Evolutionary conservation across 345 rosid genomes (phyloP), one percentile per base, ranked within the genome.

Genomic region (Aquilaria yunnanensis): DNA sequence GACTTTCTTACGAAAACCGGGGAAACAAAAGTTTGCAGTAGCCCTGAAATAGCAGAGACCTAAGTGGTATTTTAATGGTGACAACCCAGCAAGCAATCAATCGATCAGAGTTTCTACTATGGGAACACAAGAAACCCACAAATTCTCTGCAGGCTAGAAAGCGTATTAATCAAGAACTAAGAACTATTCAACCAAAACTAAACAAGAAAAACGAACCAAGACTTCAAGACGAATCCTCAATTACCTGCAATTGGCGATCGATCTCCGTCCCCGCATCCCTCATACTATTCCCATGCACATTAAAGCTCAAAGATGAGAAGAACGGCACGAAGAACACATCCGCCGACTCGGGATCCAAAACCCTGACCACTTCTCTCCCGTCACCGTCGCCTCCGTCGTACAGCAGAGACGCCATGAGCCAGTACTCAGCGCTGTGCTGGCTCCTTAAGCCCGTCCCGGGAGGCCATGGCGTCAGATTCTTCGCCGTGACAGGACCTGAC

Each of bases 391-490:
- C 66, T 0, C 76, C 89, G 1, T 59, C 78, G 49, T 77, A 58
- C 67, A 90, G 72, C 47, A 90, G 87, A 58, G 96, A 90, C 30
- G 82, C 96, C 96, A 85, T 81, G 54, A 90, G 65, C 97, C 97
- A 90, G 57, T 90, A 90, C 86, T 90, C 97, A 53, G 84, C 89
- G 54, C 96, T 88, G 57, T 90, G 97, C 70, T 90, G 96, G 74
- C 67, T 61, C 66, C 75, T 75, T 56, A 88, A 51, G 37, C 93
- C 97, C 12, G 81, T 69, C 56, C 75, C 80, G 16, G 54, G 55
- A 14, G 85, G 85, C 97, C 96, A 90, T 33, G 74, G 75, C 7
- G 92, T 96, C 59, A 90, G 62, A 58, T 79, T 77, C 73, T 75
- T 62, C 6, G 67, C 80, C 2, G 87, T 84, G 54, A 90, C 76